phyloP scores from a whole-genome alignment of 2,329 filamentous ascomycete species.

The Microdochium bolleyi region DNA sequence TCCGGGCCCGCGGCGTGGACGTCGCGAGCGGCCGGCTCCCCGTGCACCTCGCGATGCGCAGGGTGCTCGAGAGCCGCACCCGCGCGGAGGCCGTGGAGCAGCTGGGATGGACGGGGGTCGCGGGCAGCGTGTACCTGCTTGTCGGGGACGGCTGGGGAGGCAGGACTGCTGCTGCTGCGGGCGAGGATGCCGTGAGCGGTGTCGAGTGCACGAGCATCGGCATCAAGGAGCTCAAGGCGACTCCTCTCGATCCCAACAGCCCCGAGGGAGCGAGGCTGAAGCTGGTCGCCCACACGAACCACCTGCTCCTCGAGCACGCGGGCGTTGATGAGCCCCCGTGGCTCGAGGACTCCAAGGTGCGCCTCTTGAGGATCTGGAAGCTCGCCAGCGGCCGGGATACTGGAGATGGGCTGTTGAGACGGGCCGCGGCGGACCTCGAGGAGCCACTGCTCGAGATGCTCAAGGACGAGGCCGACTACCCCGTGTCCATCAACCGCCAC shows the following conservation, averaged over 20 bases:
- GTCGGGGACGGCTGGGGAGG: slow-evolving; percentile 33
- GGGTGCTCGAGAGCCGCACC: slow-evolving; percentile 42
- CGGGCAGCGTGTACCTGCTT: slow-evolving; percentile 40
- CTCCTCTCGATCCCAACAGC: background rate
- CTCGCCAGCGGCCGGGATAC: slow-evolving; percentile 8
- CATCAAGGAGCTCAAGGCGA: slow-evolving; percentile 11
- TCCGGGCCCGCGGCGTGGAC: slow-evolving; percentile 47
- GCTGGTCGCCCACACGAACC: slow-evolving; percentile 34
- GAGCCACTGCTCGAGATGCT: slow-evolving; percentile 14
- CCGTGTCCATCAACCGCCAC: slow-evolving; percentile 18
- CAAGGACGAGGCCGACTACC: slow-evolving; percentile 18
- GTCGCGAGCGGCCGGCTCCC: slow-evolving; percentile 33
- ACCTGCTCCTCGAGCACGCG: slow-evolving; percentile 23
- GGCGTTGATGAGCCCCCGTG: slow-evolving; percentile 20
- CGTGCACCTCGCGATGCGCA: slow-evolving; percentile 52
- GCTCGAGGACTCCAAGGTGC: slow-evolving; percentile 18
- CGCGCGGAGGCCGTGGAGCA: slow-evolving; percentile 34
- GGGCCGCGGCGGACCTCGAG: slow-evolving; percentile 5
- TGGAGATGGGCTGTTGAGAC: background rate
- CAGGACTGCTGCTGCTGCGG: too few species aligned
- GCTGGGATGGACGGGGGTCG: slow-evolving; percentile 35
- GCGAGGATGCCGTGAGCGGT: slow-evolving; percentile 19
- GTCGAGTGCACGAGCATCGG: slow-evolving; percentile 32
- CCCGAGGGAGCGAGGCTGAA: background rate
- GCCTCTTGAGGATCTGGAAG: slow-evolving; percentile 15